phyloP scores from a whole-genome alignment of 108 stramenopile species.

The Chaetoceros tenuissimus region DNA sequence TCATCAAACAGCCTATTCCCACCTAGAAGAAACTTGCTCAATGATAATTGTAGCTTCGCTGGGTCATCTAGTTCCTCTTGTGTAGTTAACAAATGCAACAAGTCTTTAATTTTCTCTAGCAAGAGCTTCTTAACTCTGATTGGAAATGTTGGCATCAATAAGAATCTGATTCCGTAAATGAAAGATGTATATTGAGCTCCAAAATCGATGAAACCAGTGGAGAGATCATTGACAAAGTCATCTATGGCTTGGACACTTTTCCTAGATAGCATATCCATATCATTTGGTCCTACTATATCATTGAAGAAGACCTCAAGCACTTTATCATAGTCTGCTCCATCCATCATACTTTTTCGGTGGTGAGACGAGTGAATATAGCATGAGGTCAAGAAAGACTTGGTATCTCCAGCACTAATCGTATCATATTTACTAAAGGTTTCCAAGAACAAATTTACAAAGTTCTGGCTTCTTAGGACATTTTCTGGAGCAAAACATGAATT shows the following conservation, averaged over 20 bases:
- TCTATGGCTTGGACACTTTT: constrained; percentile 44
- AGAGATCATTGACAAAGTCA: constrained; percentile 69
- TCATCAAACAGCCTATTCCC: constrained; percentile 23
- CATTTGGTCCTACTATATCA: not conserved
- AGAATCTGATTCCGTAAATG: constrained; percentile 51
- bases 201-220: constrained; percentile 57
- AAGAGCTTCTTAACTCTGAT: constrained; percentile 31
- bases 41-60: constrained; percentile 5
- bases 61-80: constrained; percentile 26
- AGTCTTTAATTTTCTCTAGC: constrained; percentile 36
- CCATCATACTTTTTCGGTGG: constrained; percentile 5
- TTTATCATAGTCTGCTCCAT: not conserved
- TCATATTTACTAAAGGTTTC: constrained; percentile 18
- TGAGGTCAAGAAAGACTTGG: constrained; percentile 24
- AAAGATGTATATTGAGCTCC: constrained; percentile 70
- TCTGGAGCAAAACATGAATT: constrained; percentile 71
- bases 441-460: constrained; percentile 10
- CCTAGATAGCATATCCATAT: constrained; percentile 13
- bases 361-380: constrained; percentile 36
- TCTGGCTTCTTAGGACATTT: constrained; percentile 35
- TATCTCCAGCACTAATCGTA: not conserved
- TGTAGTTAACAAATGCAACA: constrained; percentile 60
- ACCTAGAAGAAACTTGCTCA: constrained; percentile 15
- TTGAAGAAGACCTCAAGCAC: not conserved
- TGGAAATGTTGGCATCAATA: constrained; percentile 60